Conservation (phyloP, 768 basidiomycete genomes). For the Mrakia blollopis region DNA sequence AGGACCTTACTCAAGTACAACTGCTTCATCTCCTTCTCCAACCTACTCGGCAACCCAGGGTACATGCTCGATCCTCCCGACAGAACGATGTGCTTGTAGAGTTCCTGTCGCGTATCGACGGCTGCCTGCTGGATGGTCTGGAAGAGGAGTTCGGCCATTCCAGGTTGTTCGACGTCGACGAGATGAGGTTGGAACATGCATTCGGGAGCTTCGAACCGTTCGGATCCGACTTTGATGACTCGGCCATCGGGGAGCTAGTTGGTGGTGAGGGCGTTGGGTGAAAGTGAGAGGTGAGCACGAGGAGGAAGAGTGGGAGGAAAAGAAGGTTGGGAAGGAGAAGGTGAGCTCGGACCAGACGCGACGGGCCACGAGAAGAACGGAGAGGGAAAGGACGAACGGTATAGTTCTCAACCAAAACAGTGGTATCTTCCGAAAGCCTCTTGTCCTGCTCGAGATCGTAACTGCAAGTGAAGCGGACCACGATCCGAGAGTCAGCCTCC, state of each 20-base stretch:
- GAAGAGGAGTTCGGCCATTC: conserved; percentile 97
- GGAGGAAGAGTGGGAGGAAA: background rate
- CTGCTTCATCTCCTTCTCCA: conserved; percentile 99
- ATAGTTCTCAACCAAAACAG: conserved; percentile 90
- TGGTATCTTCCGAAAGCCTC: conserved; percentile 89
- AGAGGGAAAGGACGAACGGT: conserved; percentile 56
- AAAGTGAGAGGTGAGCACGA: conserved; percentile 7
- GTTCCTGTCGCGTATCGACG: conserved; percentile 77
- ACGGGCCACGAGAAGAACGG: background rate
- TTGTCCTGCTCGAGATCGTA: conserved; percentile 97
- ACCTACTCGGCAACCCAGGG: conserved; percentile 88
- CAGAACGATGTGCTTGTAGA: conserved; percentile 97
- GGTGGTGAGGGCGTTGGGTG: no score
- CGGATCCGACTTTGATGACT: conserved; percentile 92
- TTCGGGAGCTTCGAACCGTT: conserved; percentile 97
- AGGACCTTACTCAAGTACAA: conserved; percentile 90
- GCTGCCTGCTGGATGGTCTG: conserved; percentile 88
- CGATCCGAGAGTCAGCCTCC: background rate
- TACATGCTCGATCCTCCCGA: conserved; percentile 99
- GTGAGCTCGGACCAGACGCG: background rate
- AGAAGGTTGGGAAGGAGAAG: background rate
- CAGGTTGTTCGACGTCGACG: conserved; percentile 93
- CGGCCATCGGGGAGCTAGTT: conserved; percentile 87
- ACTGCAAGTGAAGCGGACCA: conserved; percentile 48
- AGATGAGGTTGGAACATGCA: conserved; percentile 99